phyloP scores from a whole-genome alignment of 345 rosid genomes.

The Syzygium aromaticum region DNA sequence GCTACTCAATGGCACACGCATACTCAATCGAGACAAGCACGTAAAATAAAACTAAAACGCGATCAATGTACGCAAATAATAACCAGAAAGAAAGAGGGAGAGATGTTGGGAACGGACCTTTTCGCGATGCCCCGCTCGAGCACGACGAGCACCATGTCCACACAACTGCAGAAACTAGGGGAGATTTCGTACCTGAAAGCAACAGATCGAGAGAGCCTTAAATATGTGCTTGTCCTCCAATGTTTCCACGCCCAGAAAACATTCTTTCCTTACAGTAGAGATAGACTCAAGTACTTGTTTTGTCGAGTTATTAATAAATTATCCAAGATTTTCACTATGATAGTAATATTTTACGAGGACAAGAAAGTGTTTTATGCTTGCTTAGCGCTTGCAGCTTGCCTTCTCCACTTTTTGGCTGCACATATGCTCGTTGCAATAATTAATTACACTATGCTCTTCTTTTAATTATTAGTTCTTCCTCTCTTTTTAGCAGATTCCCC shows the following conservation, averaged over 20 bases:
- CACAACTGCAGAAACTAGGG: background rate
- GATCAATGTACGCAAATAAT: background rate
- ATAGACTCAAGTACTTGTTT: too few species aligned
- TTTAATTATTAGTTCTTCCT: background rate
- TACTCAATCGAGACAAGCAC: background rate
- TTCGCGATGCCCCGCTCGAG: background rate
- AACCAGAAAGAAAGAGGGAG: background rate
- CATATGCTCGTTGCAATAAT: background rate
- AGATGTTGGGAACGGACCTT: background rate
- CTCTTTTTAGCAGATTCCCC: background rate
- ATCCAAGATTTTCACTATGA: too few species aligned
- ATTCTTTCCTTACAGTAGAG: background rate
- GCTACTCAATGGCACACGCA: accelerated
- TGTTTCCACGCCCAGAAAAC: background rate
- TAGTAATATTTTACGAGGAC: too few species aligned
- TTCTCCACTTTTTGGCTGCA: background rate
- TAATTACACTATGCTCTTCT: background rate
- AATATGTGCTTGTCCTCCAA: background rate
- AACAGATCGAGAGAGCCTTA: background rate
- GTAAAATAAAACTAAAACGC: background rate
- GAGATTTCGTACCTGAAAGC: background rate
- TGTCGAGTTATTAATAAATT: too few species aligned
- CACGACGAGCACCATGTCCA: accelerated
- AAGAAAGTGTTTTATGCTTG: too few species aligned
- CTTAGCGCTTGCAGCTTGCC: too few species aligned